Evolutionary conservation across 2,329 filamentous ascomycete species (phyloP).

Genomic region (Aspergillus felis): DNA sequence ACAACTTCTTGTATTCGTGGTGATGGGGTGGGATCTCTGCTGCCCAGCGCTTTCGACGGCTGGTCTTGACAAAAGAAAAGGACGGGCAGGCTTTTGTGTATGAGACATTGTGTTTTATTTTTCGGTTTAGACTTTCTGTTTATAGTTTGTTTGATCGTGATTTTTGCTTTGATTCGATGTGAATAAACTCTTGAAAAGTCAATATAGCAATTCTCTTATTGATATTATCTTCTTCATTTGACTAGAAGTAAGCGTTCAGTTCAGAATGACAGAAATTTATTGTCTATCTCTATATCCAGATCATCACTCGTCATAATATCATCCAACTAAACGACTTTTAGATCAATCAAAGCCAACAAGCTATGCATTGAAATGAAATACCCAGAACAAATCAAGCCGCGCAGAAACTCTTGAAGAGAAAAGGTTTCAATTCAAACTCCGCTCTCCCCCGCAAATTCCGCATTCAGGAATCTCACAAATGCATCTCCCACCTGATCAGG

Average conservation of each 20-base stretch:
- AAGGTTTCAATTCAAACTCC: not conserved
- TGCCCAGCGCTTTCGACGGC: not conserved
- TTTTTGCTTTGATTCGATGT: not conserved
- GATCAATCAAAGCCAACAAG: not conserved
- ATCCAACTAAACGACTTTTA: not conserved
- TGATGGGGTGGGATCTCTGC: not conserved
- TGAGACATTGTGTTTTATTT: slow-evolving; percentile 1
- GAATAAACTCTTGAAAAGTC: not conserved
- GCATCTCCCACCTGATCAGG: slow-evolving; percentile 38
- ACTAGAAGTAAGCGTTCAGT: not conserved
- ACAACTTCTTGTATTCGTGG: not conserved
- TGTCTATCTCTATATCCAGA: not conserved
- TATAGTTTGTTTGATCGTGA: not conserved
- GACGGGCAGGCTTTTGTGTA: not conserved
- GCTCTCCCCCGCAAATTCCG: slow-evolving; percentile 35
- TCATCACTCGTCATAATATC: not conserved
- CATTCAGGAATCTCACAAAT: slow-evolving; percentile 46
- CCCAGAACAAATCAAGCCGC: slow-evolving; percentile 1
- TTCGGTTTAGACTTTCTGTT: not conserved
- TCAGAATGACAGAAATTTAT: not conserved
- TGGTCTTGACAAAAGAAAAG: not conserved
- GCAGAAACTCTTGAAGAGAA: too few species aligned
- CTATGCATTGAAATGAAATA: not conserved
- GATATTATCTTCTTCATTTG: not conserved
- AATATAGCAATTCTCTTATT: not conserved